Base-by-base conservation (phyloP, 805 yeast genomes). In the Yarrowia bubula region DNA sequence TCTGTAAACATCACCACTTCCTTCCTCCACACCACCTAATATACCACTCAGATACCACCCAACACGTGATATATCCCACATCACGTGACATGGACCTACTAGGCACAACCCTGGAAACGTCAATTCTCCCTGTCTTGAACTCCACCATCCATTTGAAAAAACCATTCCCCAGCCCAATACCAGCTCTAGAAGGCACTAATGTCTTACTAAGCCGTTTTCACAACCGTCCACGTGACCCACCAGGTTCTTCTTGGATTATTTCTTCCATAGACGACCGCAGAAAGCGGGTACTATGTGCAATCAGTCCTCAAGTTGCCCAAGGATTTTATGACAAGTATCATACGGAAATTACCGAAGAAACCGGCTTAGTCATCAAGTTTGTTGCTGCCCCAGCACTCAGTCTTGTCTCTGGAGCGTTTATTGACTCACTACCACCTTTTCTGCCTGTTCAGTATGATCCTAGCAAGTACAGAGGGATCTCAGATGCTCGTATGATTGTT, bases 141-240 rank as follows among this genome's bases (percentile, higher is more conserved):
- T 13, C 35, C 10, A 31, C 61, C n/a, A 39, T 53, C 61, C 46
- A 37, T 53, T 53, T 31, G 47, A 46, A 6, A 18, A n/a, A 4
- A 15, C 15, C 4, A 15, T 53, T 28, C 28, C 61, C 14, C 35
- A 41, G 28, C 28, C 28, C 28, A 22, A 22, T 22, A 22, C 28
- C 28, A 3, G 28, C 28, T 22, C 47, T 53, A 3, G n/a, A 9
- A 31, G 11, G 31, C 28, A 53, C 46, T 8, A 53, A 53, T 8
- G 46, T 53, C 4, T 13, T 53, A 7, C 31, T 53, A 28, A 53
- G 61, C 61, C 33, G 11, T 11, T 53, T 39, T 15, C 31, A 41
- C 61, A 39, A 53, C 61, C 61, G 47, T 10, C 61, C 61, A 17
- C 61, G 61, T 14, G 61, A 53, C 47, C 15, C 44, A n/a, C n/a